phyloP scores from a whole-genome alignment of 768 basidiomycete genomes.

The Tricholoma flavovirens region DNA sequence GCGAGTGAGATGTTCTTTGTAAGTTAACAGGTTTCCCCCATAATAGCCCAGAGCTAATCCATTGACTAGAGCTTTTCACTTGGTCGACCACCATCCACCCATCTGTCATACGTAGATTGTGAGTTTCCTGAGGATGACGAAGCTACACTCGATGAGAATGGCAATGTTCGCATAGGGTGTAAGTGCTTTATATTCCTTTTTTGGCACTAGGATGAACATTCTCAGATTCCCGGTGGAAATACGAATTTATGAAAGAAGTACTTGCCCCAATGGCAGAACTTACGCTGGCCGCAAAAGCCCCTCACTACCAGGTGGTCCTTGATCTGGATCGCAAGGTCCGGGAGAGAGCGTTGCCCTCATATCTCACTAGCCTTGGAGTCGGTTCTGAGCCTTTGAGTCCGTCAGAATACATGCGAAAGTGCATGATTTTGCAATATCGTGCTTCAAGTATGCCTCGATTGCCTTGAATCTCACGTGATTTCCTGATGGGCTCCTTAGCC shows the following conservation, averaged over 20 bases:
- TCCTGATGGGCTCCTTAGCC: slow-evolving; percentile 21
- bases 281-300: slow-evolving; percentile 53
- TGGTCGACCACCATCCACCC: slow-evolving; percentile 55
- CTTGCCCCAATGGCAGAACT: slow-evolving; percentile 48
- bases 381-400: slow-evolving; percentile 41
- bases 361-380: slow-evolving; percentile 45
- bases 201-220: neutral
- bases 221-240: slow-evolving; percentile 53
- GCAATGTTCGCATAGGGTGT: slow-evolving; percentile 47
- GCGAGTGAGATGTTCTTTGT: slow-evolving; percentile 50
- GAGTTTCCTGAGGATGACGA: slow-evolving; percentile 54
- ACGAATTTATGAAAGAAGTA: slow-evolving; percentile 49
- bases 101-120: slow-evolving; percentile 54
- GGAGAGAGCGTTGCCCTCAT: slow-evolving; percentile 53
- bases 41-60: neutral
- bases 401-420: slow-evolving; percentile 45
- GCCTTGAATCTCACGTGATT: neutral
- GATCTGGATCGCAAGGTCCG: slow-evolving; percentile 65
- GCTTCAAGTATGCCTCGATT: slow-evolving; percentile 38
- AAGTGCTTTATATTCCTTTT: slow-evolving; percentile 14
- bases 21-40: neutral
- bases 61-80: slow-evolving; percentile 43
- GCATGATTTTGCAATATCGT: slow-evolving; percentile 50
- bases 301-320: slow-evolving; percentile 57
- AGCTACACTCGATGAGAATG: slow-evolving; percentile 41